Evolutionary conservation across 2,329 filamentous ascomycete species (phyloP).

Genomic region (Aspergillus vadensis): DNA sequence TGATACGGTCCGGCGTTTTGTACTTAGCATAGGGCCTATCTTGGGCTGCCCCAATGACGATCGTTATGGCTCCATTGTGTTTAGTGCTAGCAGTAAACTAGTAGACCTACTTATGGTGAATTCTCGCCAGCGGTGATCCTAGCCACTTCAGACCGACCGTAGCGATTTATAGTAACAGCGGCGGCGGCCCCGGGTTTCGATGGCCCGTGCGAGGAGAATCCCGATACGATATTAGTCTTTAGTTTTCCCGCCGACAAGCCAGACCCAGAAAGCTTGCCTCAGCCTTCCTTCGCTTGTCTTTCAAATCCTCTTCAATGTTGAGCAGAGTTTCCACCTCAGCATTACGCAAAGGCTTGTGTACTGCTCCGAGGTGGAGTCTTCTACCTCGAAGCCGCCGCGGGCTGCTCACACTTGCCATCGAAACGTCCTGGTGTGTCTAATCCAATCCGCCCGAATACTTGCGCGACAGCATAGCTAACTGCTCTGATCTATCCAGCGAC

Average conservation of each 20-base stretch:
- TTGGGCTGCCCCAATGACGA: constrained; percentile 14
- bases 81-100: too few relatives aligned
- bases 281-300: background rate
- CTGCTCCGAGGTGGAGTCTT: constrained; percentile 8
- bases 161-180: constrained; percentile 17
- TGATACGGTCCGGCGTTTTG: constrained; percentile 20
- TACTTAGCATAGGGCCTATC: constrained; percentile 8
- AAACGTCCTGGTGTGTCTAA: constrained; percentile 46
- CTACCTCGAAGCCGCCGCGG: constrained; percentile 24
- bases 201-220: constrained; percentile 33
- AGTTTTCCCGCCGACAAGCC: constrained; percentile 4
- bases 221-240: background rate
- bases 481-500: constrained; percentile 57
- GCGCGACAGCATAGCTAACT: background rate
- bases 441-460: background rate
- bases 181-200: constrained; percentile 27
- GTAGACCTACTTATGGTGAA: background rate
- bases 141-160: background rate
- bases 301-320: constrained; percentile 28
- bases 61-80: constrained; percentile 14
- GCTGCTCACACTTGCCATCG: constrained; percentile 50
- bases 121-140: too few relatives aligned
- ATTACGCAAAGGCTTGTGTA: constrained; percentile 21
- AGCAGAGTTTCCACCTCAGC: constrained; percentile 2
- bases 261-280: background rate